Evolutionary conservation across 2,329 filamentous ascomycete genomes (phyloP).

Genomic region (Penicillium decumbens): DNA sequence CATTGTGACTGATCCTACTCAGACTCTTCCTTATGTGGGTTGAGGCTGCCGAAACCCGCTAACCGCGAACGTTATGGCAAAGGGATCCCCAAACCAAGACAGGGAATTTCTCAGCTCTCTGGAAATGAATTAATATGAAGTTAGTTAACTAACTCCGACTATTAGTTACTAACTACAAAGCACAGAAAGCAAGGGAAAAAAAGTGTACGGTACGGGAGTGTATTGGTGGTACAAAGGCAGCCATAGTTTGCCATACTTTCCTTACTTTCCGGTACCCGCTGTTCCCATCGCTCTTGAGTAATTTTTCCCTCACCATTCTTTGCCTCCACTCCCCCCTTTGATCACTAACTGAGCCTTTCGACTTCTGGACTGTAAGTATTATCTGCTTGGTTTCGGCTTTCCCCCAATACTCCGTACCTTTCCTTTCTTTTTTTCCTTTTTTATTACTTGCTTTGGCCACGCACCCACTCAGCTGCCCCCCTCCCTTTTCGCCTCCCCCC

Average conservation of each 20-base stretch:
- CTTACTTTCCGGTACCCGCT: not conserved
- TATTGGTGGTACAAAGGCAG: conserved; percentile 6
- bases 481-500: conserved; percentile 1
- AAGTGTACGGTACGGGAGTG: conserved; percentile 4
- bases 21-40: not conserved
- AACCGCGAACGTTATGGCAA: not conserved
- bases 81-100: not conserved
- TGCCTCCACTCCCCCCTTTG: conserved; percentile 22
- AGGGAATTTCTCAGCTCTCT: too few relatives aligned
- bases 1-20: not conserved
- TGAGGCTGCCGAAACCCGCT: not conserved
- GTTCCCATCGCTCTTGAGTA: conserved; percentile 4
- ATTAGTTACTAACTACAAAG: not conserved
- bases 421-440: conserved; percentile 1
- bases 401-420: not conserved
- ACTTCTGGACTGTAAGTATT: conserved; percentile 19
- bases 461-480: conserved; percentile 12
- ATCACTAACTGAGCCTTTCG: conserved; percentile 20
- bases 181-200: not conserved
- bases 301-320: conserved; percentile 20
- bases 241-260: not conserved
- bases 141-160: not conserved
- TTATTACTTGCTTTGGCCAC: conserved; percentile 19
- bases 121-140: too few relatives aligned
- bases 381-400: conserved; percentile 6